A percentile compares a stretch with the other conserved stretches of the same genome.
phyloP scores from a whole-genome alignment of 257 asterid species.

The Catharanthus roseus region DNA sequence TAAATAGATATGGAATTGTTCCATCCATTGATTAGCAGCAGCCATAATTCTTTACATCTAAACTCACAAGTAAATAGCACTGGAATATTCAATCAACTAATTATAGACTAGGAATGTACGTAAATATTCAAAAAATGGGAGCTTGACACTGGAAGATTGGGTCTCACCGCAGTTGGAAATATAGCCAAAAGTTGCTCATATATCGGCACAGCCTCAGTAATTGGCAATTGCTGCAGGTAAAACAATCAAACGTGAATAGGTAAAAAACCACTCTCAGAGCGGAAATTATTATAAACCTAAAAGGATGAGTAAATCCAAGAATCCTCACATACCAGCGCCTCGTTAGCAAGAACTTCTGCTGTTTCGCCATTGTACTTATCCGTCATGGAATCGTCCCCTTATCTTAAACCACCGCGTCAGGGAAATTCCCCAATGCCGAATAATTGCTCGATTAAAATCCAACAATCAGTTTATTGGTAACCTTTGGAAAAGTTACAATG shows the following conservation, averaged over 20 bases:
- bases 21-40: too few species aligned
- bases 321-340: conserved; percentile 66
- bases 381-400: conserved; percentile 17
- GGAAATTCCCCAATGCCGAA: not conserved
- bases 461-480: not conserved
- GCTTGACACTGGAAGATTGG: not conserved
- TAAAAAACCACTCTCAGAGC: not conserved
- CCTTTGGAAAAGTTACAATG: not conserved
- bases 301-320: not conserved
- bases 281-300: conserved; percentile 5
- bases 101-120: not conserved
- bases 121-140: not conserved
- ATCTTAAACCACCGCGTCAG: not conserved
- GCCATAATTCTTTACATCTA: not conserved
- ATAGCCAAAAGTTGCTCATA: conserved; percentile 81
- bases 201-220: conserved; percentile 66
- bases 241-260: not conserved
- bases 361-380: conserved; percentile 68
- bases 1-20: too few species aligned
- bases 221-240: conserved; percentile 53
- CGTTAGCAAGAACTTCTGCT: conserved; percentile 76
- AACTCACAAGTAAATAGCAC: not conserved
- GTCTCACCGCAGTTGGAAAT: conserved; percentile 75
- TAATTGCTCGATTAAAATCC: not conserved
- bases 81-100: not conserved